Evolutionary conservation across 2,329 filamentous ascomycete genomes (phyloP).

Genomic region (Ambrosiella beaveri): DNA sequence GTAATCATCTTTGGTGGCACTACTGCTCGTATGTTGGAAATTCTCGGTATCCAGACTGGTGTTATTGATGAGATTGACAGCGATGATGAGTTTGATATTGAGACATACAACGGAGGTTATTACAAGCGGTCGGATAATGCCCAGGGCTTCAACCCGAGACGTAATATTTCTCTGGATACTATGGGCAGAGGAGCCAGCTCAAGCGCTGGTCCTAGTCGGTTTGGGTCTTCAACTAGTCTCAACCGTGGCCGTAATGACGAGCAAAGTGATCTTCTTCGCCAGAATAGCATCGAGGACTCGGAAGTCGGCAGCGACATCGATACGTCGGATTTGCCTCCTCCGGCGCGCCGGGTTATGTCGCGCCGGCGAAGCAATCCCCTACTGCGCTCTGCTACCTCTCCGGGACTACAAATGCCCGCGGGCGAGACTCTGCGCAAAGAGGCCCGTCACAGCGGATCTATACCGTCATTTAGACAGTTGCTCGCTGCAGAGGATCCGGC

Average conservation of each 20-base stretch:
- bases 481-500: constrained; percentile 77
- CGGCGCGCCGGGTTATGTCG: constrained; percentile 30
- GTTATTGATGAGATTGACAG: constrained; percentile 95
- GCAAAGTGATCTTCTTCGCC: constrained; percentile 20
- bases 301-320: constrained; percentile 49
- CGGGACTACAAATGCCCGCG: constrained; percentile 12
- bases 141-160: constrained; percentile 60
- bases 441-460: neutral
- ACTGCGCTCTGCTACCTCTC: constrained; percentile 9
- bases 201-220: constrained; percentile 16
- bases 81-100: constrained; percentile 97
- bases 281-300: constrained; percentile 33
- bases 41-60: constrained; percentile 86
- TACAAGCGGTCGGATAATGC: constrained; percentile 66
- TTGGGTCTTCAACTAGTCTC: constrained; percentile 27
- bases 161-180: constrained; percentile 40
- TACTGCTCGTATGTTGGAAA: constrained; percentile 93
- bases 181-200: constrained; percentile 23
- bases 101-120: constrained; percentile 50
- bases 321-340: constrained; percentile 47
- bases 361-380: constrained; percentile 15
- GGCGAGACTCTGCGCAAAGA: neutral
- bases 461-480: constrained; percentile 53
- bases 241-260: constrained; percentile 34
- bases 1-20: constrained; percentile 98